A percentile compares a stretch with the other conserved stretches of the same genome.
Evolutionary conservation across 805 yeast genomes (phyloP).

Genomic region (Wickerhamiella allomyrinae): DNA sequence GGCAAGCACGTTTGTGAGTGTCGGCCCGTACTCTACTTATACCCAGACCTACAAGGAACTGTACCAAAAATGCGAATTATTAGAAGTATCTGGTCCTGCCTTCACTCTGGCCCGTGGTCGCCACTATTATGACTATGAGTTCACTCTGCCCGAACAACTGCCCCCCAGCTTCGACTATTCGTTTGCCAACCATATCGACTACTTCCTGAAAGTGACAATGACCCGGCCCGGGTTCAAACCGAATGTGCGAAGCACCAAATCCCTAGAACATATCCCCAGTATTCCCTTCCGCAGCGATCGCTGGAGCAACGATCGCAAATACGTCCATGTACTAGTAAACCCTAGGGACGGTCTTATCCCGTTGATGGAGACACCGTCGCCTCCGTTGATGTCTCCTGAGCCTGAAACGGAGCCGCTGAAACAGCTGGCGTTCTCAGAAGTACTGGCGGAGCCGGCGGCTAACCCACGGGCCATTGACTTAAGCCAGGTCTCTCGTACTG

Average conservation of each 20-base stretch:
- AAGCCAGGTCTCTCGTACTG: neutral
- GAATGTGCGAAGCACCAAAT: neutral
- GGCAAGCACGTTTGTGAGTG: neutral
- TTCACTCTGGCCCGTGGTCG: neutral
- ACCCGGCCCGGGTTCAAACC: neutral
- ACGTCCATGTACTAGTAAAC: neutral
- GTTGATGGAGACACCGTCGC: neutral
- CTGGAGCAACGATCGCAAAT: neutral
- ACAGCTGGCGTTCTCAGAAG: neutral
- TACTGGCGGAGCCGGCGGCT: neutral
- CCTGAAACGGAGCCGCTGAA: neutral
- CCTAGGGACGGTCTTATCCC: neutral
- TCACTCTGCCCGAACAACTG: conserved; percentile 2
- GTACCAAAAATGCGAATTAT: conserved; percentile 1
- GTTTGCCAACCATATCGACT: conserved; percentile 1
- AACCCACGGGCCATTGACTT: neutral
- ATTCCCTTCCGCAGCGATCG: neutral
- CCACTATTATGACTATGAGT: conserved; percentile 1
- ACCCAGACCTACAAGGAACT: conserved; percentile 1
- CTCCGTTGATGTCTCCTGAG: neutral
- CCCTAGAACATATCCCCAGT: neutral
- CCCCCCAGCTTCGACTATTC: conserved; percentile 1
- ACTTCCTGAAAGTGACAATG: neutral
- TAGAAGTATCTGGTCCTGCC: neutral
- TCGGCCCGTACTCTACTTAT: conserved; percentile 1